Evolutionary conservation across 2,329 filamentous ascomycete genomes (phyloP), one percentile per base, ranked within the genome.

Genomic region (Fusarium agapanthi): DNA sequence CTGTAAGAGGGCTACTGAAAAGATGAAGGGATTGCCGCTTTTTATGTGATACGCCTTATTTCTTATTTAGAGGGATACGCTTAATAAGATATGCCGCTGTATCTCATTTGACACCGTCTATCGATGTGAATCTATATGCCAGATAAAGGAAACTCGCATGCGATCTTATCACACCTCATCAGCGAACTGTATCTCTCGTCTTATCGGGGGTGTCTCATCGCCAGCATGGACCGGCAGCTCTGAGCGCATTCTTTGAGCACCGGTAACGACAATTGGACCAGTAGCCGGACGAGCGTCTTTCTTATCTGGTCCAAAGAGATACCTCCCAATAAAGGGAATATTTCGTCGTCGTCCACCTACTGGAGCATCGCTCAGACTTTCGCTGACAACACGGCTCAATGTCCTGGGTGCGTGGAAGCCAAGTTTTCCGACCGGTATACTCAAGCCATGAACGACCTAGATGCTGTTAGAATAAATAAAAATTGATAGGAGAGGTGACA

Each of bases 391-490:
- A 7, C 79, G 77, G 40, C 77, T 78, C 83, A 94, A 80, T 0
- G 90, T 92, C 32, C 89, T 84, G 0, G 91, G 91, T 1, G 93
- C 84, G 66, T 91, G 88, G 73, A 86, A 84, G 7, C 87, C 86
- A 1, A 94, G 81, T 78, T 93, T 94, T 0, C 89, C 91, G 7
- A 96, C 80, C 0, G 95, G 94, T 20, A 97, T 93, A 55, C 91
- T 94, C 4, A 97, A 84, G 12, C 94, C 94, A 75, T 97, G 94
- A 7, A 96, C 91, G 44, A 95, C 83, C 80, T 81, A 18, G 11
- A 1, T 1, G 30, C 7, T 6, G 9, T 68, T 28, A 63, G 51
- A 4, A 51, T 16, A 50, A 9, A 2, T 1, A 4, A 2, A 1
- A 1, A 7, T 4, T 4, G 1, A 6, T 4, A 4, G 4, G 6